A percentile compares a stretch with the other conserved stretches of the same genome.
These are phyloP conservation scores for Globisporangium acanthophoron DNA, from an alignment of 352 stramenopile genomes.

Conservation along the genomic window DNA sequence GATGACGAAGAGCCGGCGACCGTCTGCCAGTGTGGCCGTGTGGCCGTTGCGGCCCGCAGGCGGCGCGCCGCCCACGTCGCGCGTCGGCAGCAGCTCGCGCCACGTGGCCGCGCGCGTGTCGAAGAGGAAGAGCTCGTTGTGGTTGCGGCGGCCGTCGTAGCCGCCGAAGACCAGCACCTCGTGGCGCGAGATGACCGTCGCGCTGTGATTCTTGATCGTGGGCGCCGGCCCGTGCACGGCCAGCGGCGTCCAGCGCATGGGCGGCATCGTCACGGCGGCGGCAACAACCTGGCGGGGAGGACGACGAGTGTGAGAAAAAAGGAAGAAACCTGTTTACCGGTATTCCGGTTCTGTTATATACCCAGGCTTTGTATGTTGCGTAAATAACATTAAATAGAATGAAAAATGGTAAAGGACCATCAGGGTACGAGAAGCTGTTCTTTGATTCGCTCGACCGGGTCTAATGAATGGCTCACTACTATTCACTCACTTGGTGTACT, in stretches of 20 bases:
- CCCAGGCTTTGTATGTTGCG: no score
- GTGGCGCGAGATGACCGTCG: constrained; percentile 45
- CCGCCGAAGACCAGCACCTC: constrained; percentile 89
- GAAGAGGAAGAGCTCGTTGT: constrained; percentile 90
- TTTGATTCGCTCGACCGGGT: no score
- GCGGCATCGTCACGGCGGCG: constrained; percentile 10
- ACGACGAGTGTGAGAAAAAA: not conserved
- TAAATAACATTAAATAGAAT: no score
- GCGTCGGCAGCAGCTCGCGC: constrained; percentile 32
- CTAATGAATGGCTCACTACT: no score
- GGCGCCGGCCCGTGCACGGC: constrained; percentile 33
- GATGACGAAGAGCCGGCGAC: constrained; percentile 88
- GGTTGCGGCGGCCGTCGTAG: constrained; percentile 94
- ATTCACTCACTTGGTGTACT: constrained; percentile 71
- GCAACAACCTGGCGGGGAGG: no score
- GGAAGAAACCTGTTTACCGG: not conserved
- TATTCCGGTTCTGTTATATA: no score
- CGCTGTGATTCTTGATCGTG: constrained; percentile 88
- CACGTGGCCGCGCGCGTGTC: constrained; percentile 78
- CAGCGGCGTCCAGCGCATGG: constrained; percentile 66
- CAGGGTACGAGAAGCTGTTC: no score
- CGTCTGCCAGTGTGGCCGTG: constrained; percentile 90
- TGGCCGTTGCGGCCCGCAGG: constrained; percentile 93
- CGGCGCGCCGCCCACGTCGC: constrained; percentile 34
- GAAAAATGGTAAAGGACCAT: no score